Base-by-base conservation (phyloP, 768 basidiomycete genomes). In the Panaeolus papilionaceus region DNA sequence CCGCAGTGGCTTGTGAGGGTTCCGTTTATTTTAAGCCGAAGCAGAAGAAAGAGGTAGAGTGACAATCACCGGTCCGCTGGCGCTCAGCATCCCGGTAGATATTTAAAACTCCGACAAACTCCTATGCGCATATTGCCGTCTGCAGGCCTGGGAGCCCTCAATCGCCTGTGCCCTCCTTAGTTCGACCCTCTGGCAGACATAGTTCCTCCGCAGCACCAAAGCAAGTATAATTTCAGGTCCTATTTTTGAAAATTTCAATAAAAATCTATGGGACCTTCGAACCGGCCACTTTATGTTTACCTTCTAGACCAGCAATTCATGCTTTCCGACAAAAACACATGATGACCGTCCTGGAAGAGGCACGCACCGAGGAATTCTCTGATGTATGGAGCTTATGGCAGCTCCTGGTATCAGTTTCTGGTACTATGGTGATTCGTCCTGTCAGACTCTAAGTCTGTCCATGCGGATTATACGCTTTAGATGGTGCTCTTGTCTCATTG, bases 21-120 rank as follows among this genome's bases (percentile, higher is more conserved):
- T 58, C 54, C 9, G 28, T 58, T 58, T 58, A 58, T 58, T 58
- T 58, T 58, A 58, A 58, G 33, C 26, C 54, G 54, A 58, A 58
- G 54, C 54, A 33, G 54, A 16, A 33, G 33, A 33, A 33, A 33
- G 33, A 33, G 33, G 33, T 33, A 33, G 3, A 33, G 33, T 5
- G 12, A 33, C 14, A 37, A 4, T 44, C 14, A 16, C 28, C 54
- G 54, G 54, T 16, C 54, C 54, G 54, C 12, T 12, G 47, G 47
- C 26, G 20, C 10, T 26, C 6, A 7, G 7, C 9, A 51, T 16
- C 54, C 54, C 12, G 33, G 16, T 26, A 7, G 8, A 23, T 16
- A 1, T 42, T 58, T 28, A 2, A 33, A 58, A 33, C 8, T 5
- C 47, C 47, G 47, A 51, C 26, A 58, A 58, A 5, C 54, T 58